Evolutionary conservation across 345 rosid species (phyloP).

Genomic region (Euphorbia tirucalli): DNA sequence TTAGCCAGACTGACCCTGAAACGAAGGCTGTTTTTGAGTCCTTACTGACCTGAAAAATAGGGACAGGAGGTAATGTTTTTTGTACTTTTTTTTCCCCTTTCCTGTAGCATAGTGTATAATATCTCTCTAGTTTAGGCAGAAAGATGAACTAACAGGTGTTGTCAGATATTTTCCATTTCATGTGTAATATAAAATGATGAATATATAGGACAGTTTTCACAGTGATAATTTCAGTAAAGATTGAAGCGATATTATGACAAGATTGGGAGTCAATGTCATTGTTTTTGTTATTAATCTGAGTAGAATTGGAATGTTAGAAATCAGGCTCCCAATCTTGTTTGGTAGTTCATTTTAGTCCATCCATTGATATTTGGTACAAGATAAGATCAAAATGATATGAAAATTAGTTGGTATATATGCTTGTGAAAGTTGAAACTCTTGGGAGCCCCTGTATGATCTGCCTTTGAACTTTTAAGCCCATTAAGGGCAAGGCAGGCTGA

Average conservation of each 20-base stretch:
- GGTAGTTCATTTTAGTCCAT: neutral
- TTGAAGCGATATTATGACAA: neutral
- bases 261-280: neutral
- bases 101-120: conserved; percentile 17
- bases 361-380: no score
- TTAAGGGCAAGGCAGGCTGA: neutral
- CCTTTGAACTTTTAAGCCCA: neutral
- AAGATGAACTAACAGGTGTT: conserved; percentile 14
- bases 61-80: conserved; percentile 17
- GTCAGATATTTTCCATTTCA: conserved; percentile 16
- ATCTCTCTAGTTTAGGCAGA: conserved; percentile 14
- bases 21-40: conserved; percentile 49
- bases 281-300: neutral
- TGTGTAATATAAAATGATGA: conserved; percentile 29
- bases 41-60: conserved; percentile 37
- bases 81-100: neutral
- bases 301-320: neutral
- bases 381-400: no score
- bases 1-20: conserved; percentile 15
- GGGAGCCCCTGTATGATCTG: neutral
- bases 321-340: neutral
- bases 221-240: conserved; percentile 6
- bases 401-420: no score
- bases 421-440: neutral
- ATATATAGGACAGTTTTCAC: conserved; percentile 4